Base-by-base conservation (phyloP, 345 rosid species). In the Litchi chinensis region DNA sequence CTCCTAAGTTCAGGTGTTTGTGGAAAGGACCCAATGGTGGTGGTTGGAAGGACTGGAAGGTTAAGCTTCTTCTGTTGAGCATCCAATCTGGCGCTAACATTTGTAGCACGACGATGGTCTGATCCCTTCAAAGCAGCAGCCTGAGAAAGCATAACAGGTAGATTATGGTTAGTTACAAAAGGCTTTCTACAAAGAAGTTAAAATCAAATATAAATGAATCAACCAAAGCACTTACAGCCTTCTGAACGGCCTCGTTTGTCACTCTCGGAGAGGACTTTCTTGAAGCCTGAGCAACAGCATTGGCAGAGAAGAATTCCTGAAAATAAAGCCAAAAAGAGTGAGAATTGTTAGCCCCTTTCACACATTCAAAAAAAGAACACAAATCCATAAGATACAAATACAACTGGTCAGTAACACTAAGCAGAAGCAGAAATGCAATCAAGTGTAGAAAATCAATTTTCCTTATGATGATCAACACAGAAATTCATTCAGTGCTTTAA, bases 11-110 rank as follows among this genome's bases (percentile, higher is more conserved):
- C 98, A 52, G 88, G 57, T 16, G 98, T 95, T 80, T 95, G 99
- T 70, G 99, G 98, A 89, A 95, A 93, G 76, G 98, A 95, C 63
- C 98, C 98, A 79, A 93, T 95, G 68, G 98, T 93, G 68, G 98
- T 95, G 81, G 98, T 95, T 75, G 98, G 98, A 68, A 95, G 98
- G 84, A 95, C 77, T 6, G 98, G 98, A 69, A 95, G 98, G 82
- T 95, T 91, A 48, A 95, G 98, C 90, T 93, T 95, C 86, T 88
- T 95, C 90, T 95, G 98, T 82, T 95, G 98, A 75, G 95, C 91
- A 91, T 92, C 98, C 6, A 95, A 86, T 79, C 98, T 93, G 24
- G 94, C 88, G 73, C 89, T 92, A 75, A 95, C 98, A 65, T 95
- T 90, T n/a, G 98, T 93, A 60, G 91, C 87, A 67, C 97, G 98